Evolutionary conservation across 257 asterid genomes (phyloP).

Genomic region (Solanum dulcamara): DNA sequence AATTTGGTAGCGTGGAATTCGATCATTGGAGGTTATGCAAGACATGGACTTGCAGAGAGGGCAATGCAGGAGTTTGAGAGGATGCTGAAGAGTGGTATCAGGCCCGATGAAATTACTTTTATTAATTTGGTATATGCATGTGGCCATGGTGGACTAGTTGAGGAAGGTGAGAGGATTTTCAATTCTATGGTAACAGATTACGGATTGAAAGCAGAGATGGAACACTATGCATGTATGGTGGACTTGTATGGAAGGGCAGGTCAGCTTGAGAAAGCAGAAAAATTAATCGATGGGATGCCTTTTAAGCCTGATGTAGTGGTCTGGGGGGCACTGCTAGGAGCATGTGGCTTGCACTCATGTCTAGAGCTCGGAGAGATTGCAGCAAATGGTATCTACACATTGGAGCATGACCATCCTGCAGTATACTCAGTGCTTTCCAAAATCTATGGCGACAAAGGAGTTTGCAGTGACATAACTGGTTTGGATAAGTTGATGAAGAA

Average conservation of each 20-base stretch:
- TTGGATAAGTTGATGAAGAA: neutral
- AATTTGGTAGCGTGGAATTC: constrained; percentile 57
- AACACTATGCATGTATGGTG: neutral
- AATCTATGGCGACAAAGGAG: neutral
- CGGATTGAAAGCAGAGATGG: neutral
- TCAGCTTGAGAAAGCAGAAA: neutral
- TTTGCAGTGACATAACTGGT: neutral
- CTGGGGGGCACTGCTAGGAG: neutral
- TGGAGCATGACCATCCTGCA: neutral
- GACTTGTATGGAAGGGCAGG: constrained; percentile 2
- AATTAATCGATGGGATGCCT: neutral
- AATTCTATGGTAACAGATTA: neutral
- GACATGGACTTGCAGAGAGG: constrained; percentile 36
- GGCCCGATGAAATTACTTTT: constrained; percentile 53
- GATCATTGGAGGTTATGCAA: constrained; percentile 42
- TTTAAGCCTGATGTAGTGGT: neutral
- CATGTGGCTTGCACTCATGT: neutral
- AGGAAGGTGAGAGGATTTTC: neutral
- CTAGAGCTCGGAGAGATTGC: neutral
- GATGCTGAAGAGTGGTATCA: constrained; percentile 8
- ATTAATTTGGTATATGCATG: constrained; percentile 55
- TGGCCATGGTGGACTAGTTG: constrained; percentile 45
- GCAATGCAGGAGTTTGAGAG: constrained; percentile 25
- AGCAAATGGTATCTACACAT: neutral
- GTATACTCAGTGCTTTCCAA: neutral